Evolutionary conservation across 306 rosid species (phyloP).

Genomic region (Mimosa pudica): DNA sequence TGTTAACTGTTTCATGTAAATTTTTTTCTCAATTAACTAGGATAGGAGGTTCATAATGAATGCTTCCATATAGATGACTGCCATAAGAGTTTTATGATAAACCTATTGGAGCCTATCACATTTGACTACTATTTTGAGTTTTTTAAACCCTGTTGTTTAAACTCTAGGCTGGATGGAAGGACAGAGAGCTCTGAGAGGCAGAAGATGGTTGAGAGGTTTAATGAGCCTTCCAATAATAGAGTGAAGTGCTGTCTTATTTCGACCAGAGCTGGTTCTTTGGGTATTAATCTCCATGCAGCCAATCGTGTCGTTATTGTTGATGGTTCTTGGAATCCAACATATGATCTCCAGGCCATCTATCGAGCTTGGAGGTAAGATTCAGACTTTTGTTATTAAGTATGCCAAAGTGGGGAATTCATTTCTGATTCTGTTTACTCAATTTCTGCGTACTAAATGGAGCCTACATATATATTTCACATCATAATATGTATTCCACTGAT

Average conservation of each 20-base stretch:
- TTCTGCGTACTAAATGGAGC: too few species aligned
- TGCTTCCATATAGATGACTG: slow-evolving; percentile 8
- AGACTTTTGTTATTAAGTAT: background rate
- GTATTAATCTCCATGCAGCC: slow-evolving; percentile 96
- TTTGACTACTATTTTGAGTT: slow-evolving; percentile 10
- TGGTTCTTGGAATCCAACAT: slow-evolving; percentile 99
- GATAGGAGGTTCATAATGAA: background rate
- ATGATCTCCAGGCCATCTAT: slow-evolving; percentile 98
- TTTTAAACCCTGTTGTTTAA: slow-evolving; percentile 22
- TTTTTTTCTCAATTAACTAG: background rate
- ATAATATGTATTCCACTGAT: too few species aligned
- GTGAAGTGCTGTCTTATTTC: slow-evolving; percentile 93
- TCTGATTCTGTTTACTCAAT: too few species aligned
- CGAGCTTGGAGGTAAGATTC: slow-evolving; percentile 91
- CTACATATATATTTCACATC: too few species aligned
- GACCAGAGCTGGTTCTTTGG: slow-evolving; percentile 95
- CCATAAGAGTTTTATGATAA: too few species aligned
- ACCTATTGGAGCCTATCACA: too few species aligned
- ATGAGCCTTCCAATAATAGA: slow-evolving; percentile 78
- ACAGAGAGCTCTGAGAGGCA: slow-evolving; percentile 97
- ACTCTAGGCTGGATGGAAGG: slow-evolving; percentile 92
- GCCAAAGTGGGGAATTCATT: too few species aligned
- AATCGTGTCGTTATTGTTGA: slow-evolving; percentile 96
- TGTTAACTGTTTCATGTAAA: background rate
- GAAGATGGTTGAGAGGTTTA: slow-evolving; percentile 87